Evolutionary conservation across 768 basidiomycete species (phyloP), one percentile per base, ranked within the genome.

Genomic region (Hydnomerulius pinastri): DNA sequence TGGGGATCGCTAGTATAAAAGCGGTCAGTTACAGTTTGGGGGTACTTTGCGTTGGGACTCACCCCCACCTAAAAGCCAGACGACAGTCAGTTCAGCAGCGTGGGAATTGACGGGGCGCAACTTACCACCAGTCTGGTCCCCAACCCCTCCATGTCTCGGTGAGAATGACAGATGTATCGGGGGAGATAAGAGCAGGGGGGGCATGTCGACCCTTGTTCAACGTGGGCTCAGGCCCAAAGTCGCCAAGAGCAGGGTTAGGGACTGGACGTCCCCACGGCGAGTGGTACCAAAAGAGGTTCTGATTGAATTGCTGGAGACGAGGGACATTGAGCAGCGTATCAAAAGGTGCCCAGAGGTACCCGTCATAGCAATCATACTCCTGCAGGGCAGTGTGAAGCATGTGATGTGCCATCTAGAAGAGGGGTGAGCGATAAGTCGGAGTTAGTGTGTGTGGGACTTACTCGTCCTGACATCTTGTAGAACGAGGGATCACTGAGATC

Each of bases 291-390:
- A 78, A 75, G 13, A 62, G 56, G 38, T 63, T 63, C 55, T 77
- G 77, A 54, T 77, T 59, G 51, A 79, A 80, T 46, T 69, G 67
- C 45, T 76, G 66, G 7, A 78, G 65, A 25, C 78, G 76, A 11
- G 78, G 77, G 35, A 79, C 59, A 48, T 80, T 80, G 42, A 80
- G 65, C 17, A 79, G 60, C 6, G 77, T 74, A 53, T 79, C 76
- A 49, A 79, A 78, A 13, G 79, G 78, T 32, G 73, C 77, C 77
- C 78, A 79, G 13, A 79, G 71, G 57, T 78, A 78, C 5, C 78
- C 78, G 25, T 75, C 66, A 55, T 80, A 80, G 55, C 78, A 79
- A 11, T 58, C 65, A 43, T 75, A 57, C 41, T 73, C 74, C 37
- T 64, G 64, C 47, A 80, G 44, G 28, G 71, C 76, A 4, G 76